phyloP scores from a whole-genome alignment of 208 protist species.

The Trypanosoma conorhini region DNA sequence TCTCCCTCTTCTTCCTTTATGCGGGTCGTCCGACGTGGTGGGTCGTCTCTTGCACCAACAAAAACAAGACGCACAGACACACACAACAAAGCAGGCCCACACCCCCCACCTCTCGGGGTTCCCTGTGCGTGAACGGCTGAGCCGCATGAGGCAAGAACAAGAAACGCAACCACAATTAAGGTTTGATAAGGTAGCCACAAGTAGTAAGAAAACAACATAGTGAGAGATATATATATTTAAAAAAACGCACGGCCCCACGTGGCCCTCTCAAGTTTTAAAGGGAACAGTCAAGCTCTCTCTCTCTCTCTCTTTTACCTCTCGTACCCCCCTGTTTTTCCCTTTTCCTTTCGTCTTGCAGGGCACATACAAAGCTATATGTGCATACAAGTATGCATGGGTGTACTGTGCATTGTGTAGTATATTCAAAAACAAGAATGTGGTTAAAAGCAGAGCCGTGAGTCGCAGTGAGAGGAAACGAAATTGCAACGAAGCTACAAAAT shows the following conservation, averaged over 20 bases:
- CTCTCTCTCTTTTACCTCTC: slow-evolving; percentile 8
- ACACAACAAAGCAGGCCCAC: background rate
- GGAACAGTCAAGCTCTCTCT: background rate
- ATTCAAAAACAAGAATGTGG: too few species aligned
- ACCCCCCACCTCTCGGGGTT: background rate
- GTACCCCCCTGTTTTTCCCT: slow-evolving; percentile 2
- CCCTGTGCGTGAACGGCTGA: background rate
- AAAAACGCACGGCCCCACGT: slow-evolving; percentile 3
- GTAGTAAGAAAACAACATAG: background rate
- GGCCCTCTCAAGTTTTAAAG: background rate
- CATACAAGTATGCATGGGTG: background rate
- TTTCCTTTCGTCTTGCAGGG: slow-evolving; percentile 6
- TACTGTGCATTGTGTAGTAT: background rate
- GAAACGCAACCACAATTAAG: background rate
- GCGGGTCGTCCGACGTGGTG: too few species aligned
- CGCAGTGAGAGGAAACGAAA: too few species aligned
- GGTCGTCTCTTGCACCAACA: background rate
- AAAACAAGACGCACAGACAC: background rate
- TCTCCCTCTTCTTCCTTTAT: background rate
- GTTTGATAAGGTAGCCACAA: background rate
- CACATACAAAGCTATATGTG: slow-evolving; percentile 1
- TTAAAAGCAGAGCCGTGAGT: too few species aligned
- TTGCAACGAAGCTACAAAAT: background rate
- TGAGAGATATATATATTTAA: background rate
- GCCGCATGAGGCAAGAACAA: background rate